Base-by-base conservation (phyloP, 1,284 basidiomycete genomes). In the Ustilago loliicola region DNA sequence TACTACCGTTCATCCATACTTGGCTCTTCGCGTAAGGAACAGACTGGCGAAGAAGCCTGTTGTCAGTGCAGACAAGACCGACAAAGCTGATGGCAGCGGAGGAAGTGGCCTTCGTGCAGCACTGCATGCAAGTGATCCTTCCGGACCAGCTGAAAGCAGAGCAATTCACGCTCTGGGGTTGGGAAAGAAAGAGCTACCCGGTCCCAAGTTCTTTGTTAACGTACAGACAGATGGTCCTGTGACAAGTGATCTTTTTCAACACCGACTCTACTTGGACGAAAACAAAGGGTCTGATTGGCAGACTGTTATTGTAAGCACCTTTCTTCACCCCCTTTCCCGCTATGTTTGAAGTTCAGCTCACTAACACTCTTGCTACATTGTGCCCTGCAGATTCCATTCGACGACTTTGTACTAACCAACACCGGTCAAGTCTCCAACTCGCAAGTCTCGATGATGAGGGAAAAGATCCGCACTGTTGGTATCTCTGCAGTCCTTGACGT, bases 361-460 rank as follows among this genome's bases (percentile, higher is more conserved):
- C 62, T 65, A 23, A 70, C 68, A 7, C 15, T 59, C 7, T 50
- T 13, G 1, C 21, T 1, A 21, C 21, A 34, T 47, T 38, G 36
- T 7, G 19, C 7, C 23, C 73, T 7, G 21, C 57, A 94, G 92
- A 91, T 96, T 61, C 93, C 94, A 0, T 91, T 96, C 80, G 88
- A 90, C 61, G 91, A 90, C 74, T 96, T 96, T 83, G 91, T 94
- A 19, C 88, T 94, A 55, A 95, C 93, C 29, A 95, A 94, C 81
- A 90, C 91, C 0, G 95, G 94, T 3, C 91, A 93, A 82, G 87
- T 94, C 52, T 88, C 90, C 38, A 91, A 85, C 42, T 83, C 83
- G 51, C 87, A 93, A 78, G 90, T 95, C 40, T 87, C 87, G 58
- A 94, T 96, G 92, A 90, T 91, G 83, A 89, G 90, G 19, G 91